Conservation (phyloP, 208 protist species). For the Leishmania martiniquensis region DNA sequence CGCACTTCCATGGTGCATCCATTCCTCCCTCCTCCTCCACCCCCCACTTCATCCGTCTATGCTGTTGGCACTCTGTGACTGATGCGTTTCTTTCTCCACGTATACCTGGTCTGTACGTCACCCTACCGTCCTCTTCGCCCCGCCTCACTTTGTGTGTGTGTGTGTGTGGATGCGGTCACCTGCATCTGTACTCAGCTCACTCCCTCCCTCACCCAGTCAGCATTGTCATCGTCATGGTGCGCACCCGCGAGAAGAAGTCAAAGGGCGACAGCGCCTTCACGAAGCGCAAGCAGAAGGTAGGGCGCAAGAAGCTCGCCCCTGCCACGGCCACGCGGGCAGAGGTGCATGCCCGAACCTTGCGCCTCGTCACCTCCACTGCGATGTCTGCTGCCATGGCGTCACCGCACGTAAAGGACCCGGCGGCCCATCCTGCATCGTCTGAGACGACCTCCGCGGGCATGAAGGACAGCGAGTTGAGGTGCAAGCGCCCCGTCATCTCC, state of each 20-base stretch:
- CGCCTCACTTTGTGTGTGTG: too few relatives aligned
- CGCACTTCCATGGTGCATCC: neutral
- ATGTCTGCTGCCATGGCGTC: constrained; percentile 32
- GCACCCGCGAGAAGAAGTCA: constrained; percentile 67
- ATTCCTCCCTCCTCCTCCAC: neutral
- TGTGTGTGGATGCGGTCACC: neutral
- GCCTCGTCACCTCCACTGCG: constrained; percentile 53
- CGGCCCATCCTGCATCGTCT: constrained; percentile 11
- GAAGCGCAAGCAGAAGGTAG: constrained; percentile 76
- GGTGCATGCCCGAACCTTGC: constrained; percentile 81
- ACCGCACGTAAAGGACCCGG: constrained; percentile 11
- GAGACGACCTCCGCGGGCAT: constrained; percentile 13
- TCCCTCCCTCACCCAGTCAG: neutral
- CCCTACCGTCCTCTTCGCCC: neutral
- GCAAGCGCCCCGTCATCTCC: constrained; percentile 18
- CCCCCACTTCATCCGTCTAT: neutral
- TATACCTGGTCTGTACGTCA: neutral
- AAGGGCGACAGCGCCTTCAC: constrained; percentile 88
- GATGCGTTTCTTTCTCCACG: neutral
- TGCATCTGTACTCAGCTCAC: neutral
- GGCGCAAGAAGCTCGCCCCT: constrained; percentile 82
- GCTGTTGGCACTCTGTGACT: neutral
- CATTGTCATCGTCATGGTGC: constrained; percentile 59
- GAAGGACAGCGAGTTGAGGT: neutral
- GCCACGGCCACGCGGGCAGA: constrained; percentile 79